Evolutionary conservation across 345 rosid genomes (phyloP), one percentile per base, ranked within the genome.

Genomic region (Dipteronia sinensis): DNA sequence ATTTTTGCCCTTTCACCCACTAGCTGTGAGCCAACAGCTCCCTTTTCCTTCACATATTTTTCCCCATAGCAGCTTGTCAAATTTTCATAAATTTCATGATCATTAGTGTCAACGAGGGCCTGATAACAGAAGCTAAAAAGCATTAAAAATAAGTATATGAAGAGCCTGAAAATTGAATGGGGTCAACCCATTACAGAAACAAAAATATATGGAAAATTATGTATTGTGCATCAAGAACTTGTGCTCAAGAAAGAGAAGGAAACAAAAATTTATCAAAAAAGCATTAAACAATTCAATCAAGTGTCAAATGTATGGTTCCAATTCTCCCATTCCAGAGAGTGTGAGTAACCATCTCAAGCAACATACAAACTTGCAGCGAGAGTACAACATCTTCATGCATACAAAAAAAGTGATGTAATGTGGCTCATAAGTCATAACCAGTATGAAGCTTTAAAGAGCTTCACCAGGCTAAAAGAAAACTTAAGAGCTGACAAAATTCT

Each of bases 1-100:
- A 96, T 90, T 84, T 88, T 90, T 56, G 97, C 93, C 79, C 99
- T 86, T 90, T 92, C 98, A 75, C 93, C 88, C 34, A 90, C 81
- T 51, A 96, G 95, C 73, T 89, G 94, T 40, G 98, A 89, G 67
- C 95, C 97, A 83, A 94, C 92, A 74, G 82, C 89, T 75, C 99
- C 98, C 79, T 90, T 92, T 29, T 75, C 87, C 82, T 86, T 87
- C 59, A 78, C 89, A 71, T 86, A 73, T 73, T 79, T 82, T 83
- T 88, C 94, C 72, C 76, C 73, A 78, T 86, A 88, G 86, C 89
- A 92, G 83, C 88, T 81, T 13, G 86, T 92, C 81, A 96, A 79
- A 81, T 81, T 87, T 68, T 85, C 85, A 78, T 89, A 89, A 77
- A 96, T 90, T 89, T 96, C 99, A 31, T 73, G 86, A 77, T 96